phyloP scores from a whole-genome alignment of 2,329 filamentous ascomycete genomes.

The Fusarium pseudograminearum region DNA sequence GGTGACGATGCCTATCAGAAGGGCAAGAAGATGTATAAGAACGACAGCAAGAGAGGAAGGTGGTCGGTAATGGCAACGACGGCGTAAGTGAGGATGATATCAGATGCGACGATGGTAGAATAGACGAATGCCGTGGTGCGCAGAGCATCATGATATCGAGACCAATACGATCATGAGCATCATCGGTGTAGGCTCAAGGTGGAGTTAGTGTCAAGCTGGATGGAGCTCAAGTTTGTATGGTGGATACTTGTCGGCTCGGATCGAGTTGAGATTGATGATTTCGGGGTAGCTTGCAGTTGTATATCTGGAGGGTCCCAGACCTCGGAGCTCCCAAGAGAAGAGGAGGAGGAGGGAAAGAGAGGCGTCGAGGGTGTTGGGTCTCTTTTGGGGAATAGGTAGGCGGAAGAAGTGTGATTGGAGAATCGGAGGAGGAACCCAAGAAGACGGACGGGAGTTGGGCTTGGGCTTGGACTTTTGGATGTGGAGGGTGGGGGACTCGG shows the following conservation, averaged over 20 bases:
- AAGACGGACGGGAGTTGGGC: slow-evolving; percentile 31
- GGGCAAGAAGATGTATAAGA: slow-evolving; percentile 19
- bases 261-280: slow-evolving; percentile 9
- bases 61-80: slow-evolving; percentile 7
- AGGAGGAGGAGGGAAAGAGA: slow-evolving; percentile 26
- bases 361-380: slow-evolving; percentile 27
- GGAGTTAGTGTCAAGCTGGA: neutral
- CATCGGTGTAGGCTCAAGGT: slow-evolving; percentile 33
- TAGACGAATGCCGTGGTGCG: slow-evolving; percentile 52
- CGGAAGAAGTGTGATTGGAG: slow-evolving; percentile 45
- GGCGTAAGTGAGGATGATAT: slow-evolving; percentile 27
- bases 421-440: slow-evolving; percentile 42
- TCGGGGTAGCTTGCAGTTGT: slow-evolving; percentile 23
- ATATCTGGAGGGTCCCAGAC: slow-evolving; percentile 40
- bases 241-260: slow-evolving; percentile 7
- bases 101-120: slow-evolving; percentile 46
- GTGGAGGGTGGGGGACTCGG: slow-evolving; percentile 33
- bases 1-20: slow-evolving; percentile 26
- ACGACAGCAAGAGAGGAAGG: slow-evolving; percentile 11
- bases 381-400: slow-evolving; percentile 44
- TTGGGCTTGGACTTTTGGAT: slow-evolving; percentile 11
- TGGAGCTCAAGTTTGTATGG: slow-evolving; percentile 16
- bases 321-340: slow-evolving; percentile 34
- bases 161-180: slow-evolving; percentile 50
- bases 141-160: slow-evolving; percentile 60